These are phyloP conservation scores for Blastobotrys persicus DNA, from an alignment of 1,139 yeast species.

Conservation along the genomic window DNA sequence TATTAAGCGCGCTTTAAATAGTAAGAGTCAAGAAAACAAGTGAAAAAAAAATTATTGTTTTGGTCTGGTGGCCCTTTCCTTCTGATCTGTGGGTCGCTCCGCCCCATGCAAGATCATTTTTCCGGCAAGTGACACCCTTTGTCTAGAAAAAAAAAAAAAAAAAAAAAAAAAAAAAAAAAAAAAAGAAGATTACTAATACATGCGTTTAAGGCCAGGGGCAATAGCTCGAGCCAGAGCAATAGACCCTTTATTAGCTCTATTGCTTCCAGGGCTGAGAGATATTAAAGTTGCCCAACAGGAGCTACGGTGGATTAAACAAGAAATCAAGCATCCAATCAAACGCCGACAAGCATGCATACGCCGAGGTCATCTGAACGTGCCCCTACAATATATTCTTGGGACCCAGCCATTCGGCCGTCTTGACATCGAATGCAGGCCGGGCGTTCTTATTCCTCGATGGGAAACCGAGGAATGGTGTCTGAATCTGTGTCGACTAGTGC, in stretches of 20 bases:
- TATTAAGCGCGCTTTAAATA: no score
- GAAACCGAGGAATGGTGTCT: constrained; percentile 92
- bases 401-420: constrained; percentile 82
- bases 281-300: constrained; percentile 42
- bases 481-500: constrained; percentile 41
- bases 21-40: no score
- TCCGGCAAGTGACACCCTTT: no score
- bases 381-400: constrained; percentile 81
- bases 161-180: neutral
- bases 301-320: constrained; percentile 49
- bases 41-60: no score
- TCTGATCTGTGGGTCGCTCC: no score
- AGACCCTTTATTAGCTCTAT: constrained; percentile 25
- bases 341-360: constrained; percentile 27
- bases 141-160: neutral
- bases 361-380: constrained; percentile 45
- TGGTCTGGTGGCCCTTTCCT: no score
- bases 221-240: constrained; percentile 8
- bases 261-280: constrained; percentile 27
- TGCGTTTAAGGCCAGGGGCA: constrained; percentile 7
- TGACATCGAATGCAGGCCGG: constrained; percentile 55
- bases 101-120: no score
- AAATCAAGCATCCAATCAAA: constrained; percentile 24
- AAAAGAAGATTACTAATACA: neutral
- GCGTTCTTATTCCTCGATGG: constrained; percentile 87